Percentiles rank a stretch among this genome's conserved stretches.
Conservation (phyloP, 352 stramenopile species). For the Saprolegnia parasitica region DNA sequence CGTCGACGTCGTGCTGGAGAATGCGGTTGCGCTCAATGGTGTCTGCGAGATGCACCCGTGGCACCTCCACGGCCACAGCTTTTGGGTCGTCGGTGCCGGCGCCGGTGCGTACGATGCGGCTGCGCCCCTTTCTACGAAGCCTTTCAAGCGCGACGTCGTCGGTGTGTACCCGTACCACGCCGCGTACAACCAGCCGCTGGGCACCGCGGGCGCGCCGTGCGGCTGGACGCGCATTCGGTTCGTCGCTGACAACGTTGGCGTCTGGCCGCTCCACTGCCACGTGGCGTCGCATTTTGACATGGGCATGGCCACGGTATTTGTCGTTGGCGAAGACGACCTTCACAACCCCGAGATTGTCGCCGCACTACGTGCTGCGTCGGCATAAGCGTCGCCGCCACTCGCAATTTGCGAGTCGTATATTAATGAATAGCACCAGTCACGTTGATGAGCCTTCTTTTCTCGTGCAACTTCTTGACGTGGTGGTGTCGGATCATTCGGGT, state of each 20-base stretch:
- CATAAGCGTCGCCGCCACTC: too few species aligned
- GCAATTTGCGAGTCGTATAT: too few species aligned
- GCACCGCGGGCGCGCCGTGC: neutral
- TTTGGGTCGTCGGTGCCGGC: slow-evolving; percentile 34
- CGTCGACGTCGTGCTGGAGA: slow-evolving; percentile 34
- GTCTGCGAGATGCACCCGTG: slow-evolving; percentile 35
- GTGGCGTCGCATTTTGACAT: slow-evolving; percentile 37
- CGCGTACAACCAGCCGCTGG: slow-evolving; percentile 19
- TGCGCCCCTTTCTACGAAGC: neutral
- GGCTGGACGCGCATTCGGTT: slow-evolving; percentile 32
- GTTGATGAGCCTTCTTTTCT: neutral
- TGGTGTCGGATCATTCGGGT: too few species aligned
- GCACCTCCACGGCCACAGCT: slow-evolving; percentile 38
- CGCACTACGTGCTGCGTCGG: neutral
- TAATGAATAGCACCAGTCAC: neutral
- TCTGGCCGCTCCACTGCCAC: slow-evolving; percentile 43
- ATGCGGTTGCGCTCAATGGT: slow-evolving; percentile 31
- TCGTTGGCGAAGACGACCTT: slow-evolving; percentile 10
- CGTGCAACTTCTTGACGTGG: too few species aligned
- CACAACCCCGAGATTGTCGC: slow-evolving; percentile 1
- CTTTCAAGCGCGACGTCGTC: slow-evolving; percentile 14
- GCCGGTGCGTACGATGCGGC: slow-evolving; percentile 29
- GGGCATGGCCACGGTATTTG: slow-evolving; percentile 29
- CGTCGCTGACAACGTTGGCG: slow-evolving; percentile 35
- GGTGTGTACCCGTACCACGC: neutral